Conservation (phyloP, 805 yeast species). For the Suhomyces sp. region DNA sequence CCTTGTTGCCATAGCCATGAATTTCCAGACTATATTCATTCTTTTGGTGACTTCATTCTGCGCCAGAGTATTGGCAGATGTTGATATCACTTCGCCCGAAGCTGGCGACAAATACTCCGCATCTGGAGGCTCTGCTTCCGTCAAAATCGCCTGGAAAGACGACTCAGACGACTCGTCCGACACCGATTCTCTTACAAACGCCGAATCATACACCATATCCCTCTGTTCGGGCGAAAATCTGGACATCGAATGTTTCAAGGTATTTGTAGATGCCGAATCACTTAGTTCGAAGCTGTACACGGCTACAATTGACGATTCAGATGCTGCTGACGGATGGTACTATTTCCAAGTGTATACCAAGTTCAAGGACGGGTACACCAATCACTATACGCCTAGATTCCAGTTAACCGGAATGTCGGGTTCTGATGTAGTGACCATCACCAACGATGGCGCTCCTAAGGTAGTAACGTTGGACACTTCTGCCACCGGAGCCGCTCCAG, state of each 20-base stretch:
- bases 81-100: conserved; percentile 42
- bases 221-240: conserved; percentile 68
- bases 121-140: conserved; percentile 30
- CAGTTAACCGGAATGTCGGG: conserved; percentile 72
- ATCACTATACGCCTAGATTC: conserved; percentile 70
- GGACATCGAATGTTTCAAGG: conserved; percentile 39
- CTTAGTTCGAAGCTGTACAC: conserved; percentile 30
- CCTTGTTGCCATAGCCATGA: not conserved
- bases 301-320: conserved; percentile 40
- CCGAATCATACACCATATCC: conserved; percentile 46
- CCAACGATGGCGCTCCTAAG: conserved; percentile 5
- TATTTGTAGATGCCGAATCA: conserved; percentile 22
- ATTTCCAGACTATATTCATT: not conserved
- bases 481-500: conserved; percentile 40
- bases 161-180: conserved; percentile 43
- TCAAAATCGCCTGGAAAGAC: conserved; percentile 50
- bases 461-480: conserved; percentile 18
- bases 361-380: conserved; percentile 38
- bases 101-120: conserved; percentile 39
- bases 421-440: conserved; percentile 22
- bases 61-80: conserved; percentile 42
- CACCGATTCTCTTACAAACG: conserved; percentile 44
- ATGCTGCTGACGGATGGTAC: conserved; percentile 64
- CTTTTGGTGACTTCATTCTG: conserved; percentile 2
- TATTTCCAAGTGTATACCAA: conserved; percentile 66